These are phyloP conservation scores for Ceratocystis papillata DNA, from an alignment of 2,329 filamentous ascomycete genomes.

Conservation along the genomic window DNA sequence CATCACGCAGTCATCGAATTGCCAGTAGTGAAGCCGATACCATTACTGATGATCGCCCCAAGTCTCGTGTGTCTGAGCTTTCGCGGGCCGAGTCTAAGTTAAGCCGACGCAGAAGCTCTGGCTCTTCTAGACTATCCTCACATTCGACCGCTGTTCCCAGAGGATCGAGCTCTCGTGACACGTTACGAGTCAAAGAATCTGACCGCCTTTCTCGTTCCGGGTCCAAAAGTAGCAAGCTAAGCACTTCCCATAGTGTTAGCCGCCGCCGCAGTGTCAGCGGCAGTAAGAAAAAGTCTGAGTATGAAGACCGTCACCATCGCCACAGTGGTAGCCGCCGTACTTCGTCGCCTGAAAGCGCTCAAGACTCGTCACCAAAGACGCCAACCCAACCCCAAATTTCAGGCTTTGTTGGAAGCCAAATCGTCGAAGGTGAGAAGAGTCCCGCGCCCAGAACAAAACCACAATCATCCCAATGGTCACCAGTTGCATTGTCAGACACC, in stretches of 20 bases:
- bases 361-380: slow-evolving; percentile 51
- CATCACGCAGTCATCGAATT: slow-evolving; percentile 20
- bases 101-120: slow-evolving; percentile 36
- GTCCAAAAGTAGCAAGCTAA: slow-evolving; percentile 29
- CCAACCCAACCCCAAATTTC: slow-evolving; percentile 45
- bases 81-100: slow-evolving; percentile 36
- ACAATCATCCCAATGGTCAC: slow-evolving; percentile 14
- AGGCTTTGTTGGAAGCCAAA: slow-evolving; percentile 16
- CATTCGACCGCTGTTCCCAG: slow-evolving; percentile 42
- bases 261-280: slow-evolving; percentile 27
- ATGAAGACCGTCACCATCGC: slow-evolving; percentile 38
- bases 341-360: slow-evolving; percentile 38
- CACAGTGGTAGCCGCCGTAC: slow-evolving; percentile 30
- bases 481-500: slow-evolving; percentile 13
- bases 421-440: slow-evolving; percentile 25
- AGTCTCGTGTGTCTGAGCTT: slow-evolving; percentile 37
- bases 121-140: slow-evolving; percentile 47
- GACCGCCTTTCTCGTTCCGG: slow-evolving; percentile 25
- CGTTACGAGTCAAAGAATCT: slow-evolving; percentile 27
- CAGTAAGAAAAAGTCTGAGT: slow-evolving; percentile 31
- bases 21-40: slow-evolving; percentile 19
- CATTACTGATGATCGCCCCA: slow-evolving; percentile 31
- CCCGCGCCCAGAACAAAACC: slow-evolving; percentile 15
- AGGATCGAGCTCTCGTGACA: slow-evolving; percentile 16
- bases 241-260: slow-evolving; percentile 17